Conservation (phyloP, 352 stramenopile species). For the Salisapilia sapeloensis region DNA sequence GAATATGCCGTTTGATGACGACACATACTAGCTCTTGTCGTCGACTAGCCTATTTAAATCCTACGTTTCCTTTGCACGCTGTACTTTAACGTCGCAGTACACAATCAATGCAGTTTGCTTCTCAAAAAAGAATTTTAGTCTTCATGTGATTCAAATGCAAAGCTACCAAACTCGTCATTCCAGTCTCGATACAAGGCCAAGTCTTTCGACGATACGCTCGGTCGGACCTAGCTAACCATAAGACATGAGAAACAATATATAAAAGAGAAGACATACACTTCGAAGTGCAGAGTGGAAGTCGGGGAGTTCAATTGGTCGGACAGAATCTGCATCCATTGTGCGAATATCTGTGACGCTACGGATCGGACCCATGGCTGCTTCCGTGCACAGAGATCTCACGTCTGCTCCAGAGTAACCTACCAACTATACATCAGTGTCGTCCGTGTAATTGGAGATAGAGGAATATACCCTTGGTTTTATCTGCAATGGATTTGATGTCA, state of each 20-base stretch:
- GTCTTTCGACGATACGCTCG: slow-evolving; percentile 90
- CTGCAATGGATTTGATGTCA: slow-evolving; percentile 83
- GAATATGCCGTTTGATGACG: slow-evolving; percentile 70
- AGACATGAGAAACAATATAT: neutral
- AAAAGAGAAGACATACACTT: slow-evolving; percentile 19
- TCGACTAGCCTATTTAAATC: slow-evolving; percentile 6
- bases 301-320: slow-evolving; percentile 89
- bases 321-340: slow-evolving; percentile 76
- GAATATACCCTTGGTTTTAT: slow-evolving; percentile 52
- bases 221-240: slow-evolving; percentile 54
- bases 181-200: slow-evolving; percentile 86
- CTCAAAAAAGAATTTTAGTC: too few relatives aligned
- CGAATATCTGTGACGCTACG: slow-evolving; percentile 62
- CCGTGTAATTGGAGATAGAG: neutral
- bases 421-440: slow-evolving; percentile 3
- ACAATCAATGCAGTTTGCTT: too few relatives aligned
- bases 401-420: slow-evolving; percentile 95
- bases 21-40: slow-evolving; percentile 42
- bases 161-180: slow-evolving; percentile 89
- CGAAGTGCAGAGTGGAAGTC: slow-evolving; percentile 92
- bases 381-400: slow-evolving; percentile 91
- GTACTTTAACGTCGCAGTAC: too few relatives aligned
- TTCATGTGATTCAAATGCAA: slow-evolving; percentile 59
- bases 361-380: slow-evolving; percentile 97
- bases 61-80: too few relatives aligned